Evolutionary conservation across 768 basidiomycete genomes (phyloP).

Genomic region (Lactifluus pinguis): DNA sequence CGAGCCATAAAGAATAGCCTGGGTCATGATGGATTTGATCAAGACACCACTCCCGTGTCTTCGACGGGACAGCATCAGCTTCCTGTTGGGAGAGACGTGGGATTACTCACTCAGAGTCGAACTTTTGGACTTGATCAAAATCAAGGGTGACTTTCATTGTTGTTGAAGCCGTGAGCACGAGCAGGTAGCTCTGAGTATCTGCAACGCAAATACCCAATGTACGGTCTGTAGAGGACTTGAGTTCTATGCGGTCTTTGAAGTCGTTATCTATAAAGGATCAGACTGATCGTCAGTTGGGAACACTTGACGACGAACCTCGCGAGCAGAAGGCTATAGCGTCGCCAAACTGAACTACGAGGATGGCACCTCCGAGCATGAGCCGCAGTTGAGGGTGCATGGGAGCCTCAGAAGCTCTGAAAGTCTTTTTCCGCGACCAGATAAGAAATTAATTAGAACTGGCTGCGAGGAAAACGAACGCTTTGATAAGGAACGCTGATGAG

Average conservation of each 20-base stretch:
- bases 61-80: not conserved
- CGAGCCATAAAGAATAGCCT: conserved; percentile 73
- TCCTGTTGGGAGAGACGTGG: not conserved
- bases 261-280: conserved; percentile 43
- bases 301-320: conserved; percentile 35
- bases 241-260: conserved; percentile 62
- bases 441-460: not conserved
- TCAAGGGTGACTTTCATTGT: conserved; percentile 63
- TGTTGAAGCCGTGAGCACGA: conserved; percentile 57
- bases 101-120: conserved; percentile 51
- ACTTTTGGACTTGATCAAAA: conserved; percentile 48
- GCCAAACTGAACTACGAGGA: conserved; percentile 61
- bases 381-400: conserved; percentile 66
- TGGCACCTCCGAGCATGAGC: conserved; percentile 46
- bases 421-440: conserved; percentile 31
- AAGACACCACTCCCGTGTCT: conserved; percentile 59
- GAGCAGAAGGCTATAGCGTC: conserved; percentile 69
- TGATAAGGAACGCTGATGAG: conserved; percentile 65
- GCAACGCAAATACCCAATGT: conserved; percentile 63
- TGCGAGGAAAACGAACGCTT: conserved; percentile 39
- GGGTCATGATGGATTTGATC: conserved; percentile 72
- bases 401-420: conserved; percentile 48
- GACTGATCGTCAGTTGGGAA: not conserved
- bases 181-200: conserved; percentile 37
- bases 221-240: conserved; percentile 57